Evolutionary conservation across 805 yeast species (phyloP).

Genomic region (Allodekkera sacchari): DNA sequence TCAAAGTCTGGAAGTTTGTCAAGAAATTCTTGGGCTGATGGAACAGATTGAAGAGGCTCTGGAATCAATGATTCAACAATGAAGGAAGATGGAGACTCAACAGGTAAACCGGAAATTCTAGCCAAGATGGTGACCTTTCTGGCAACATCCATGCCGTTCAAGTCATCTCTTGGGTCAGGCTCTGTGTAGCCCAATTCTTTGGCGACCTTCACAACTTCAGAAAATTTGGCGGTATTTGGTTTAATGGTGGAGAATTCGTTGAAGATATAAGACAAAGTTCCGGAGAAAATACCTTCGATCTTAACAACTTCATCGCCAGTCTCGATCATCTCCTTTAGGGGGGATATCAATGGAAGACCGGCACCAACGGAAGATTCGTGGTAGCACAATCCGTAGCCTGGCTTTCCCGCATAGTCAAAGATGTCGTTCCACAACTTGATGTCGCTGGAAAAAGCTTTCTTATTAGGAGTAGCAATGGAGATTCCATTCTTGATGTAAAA

Average conservation of each 20-base stretch:
- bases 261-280: constrained; percentile 91
- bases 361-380: constrained; percentile 99
- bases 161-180: constrained; percentile 99
- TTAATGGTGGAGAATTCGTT: constrained; percentile 78
- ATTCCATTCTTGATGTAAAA: constrained; percentile 66
- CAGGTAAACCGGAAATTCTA: constrained; percentile 79
- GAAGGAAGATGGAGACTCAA: constrained; percentile 85
- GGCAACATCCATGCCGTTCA: constrained; percentile 97
- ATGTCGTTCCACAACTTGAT: constrained; percentile 69
- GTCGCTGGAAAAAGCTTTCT: constrained; percentile 88
- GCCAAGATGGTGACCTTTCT: constrained; percentile 96
- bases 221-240: constrained; percentile 60
- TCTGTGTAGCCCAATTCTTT: constrained; percentile 92
- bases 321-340: constrained; percentile 76
- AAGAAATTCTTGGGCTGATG: constrained; percentile 72
- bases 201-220: constrained; percentile 84
- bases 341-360: constrained; percentile 88
- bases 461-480: constrained; percentile 96
- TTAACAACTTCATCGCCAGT: constrained; percentile 91
- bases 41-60: constrained; percentile 64
- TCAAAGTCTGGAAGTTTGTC: constrained; percentile 78
- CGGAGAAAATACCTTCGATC: constrained; percentile 95
- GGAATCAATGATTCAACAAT: constrained; percentile 94
- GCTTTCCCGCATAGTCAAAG: constrained; percentile 44
- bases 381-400: constrained; percentile 70